Percentiles rank a stretch among this genome's conserved stretches.
Conservation (phyloP, 1,284 basidiomycete genomes). For the Marasmius oreades region DNA sequence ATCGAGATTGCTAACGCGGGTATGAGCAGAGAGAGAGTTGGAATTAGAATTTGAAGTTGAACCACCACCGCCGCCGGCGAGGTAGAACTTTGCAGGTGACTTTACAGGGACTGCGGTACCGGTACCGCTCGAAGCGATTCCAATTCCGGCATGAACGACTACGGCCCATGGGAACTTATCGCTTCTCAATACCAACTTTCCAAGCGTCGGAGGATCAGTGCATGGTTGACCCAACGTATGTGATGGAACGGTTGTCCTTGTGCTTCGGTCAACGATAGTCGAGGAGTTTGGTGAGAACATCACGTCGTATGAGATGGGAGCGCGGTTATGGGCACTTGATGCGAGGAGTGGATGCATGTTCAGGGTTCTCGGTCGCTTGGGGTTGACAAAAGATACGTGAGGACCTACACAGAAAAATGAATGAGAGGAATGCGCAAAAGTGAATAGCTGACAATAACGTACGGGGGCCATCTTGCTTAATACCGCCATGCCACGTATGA, state of each 20-base stretch:
- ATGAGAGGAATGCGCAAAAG: background rate
- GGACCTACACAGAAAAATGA: conserved; percentile 23
- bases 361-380: conserved; percentile 34
- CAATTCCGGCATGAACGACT: conserved; percentile 30
- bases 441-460: too few relatives aligned
- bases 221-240: conserved; percentile 60
- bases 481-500: conserved; percentile 18
- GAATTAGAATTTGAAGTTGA: too few relatives aligned
- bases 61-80: too few relatives aligned
- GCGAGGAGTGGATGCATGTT: conserved; percentile 65
- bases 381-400: conserved; percentile 38
- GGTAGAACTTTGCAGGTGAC: conserved; percentile 15
- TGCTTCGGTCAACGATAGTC: conserved; percentile 53
- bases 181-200: conserved; percentile 51
- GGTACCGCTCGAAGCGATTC: conserved; percentile 29
- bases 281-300: conserved; percentile 53
- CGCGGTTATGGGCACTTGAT: conserved; percentile 46
- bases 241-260: conserved; percentile 50
- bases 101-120: too few relatives aligned
- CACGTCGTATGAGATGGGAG: conserved; percentile 61
- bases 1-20: conserved; percentile 57
- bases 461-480: conserved; percentile 5
- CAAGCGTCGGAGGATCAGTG: conserved; percentile 52
- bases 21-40: conserved; percentile 20
- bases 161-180: conserved; percentile 63